Percentiles rank a stretch among this genome's conserved stretches.
Evolutionary conservation across 139 green algal genomes (phyloP).

Genomic region (Tetraselmis chui): DNA sequence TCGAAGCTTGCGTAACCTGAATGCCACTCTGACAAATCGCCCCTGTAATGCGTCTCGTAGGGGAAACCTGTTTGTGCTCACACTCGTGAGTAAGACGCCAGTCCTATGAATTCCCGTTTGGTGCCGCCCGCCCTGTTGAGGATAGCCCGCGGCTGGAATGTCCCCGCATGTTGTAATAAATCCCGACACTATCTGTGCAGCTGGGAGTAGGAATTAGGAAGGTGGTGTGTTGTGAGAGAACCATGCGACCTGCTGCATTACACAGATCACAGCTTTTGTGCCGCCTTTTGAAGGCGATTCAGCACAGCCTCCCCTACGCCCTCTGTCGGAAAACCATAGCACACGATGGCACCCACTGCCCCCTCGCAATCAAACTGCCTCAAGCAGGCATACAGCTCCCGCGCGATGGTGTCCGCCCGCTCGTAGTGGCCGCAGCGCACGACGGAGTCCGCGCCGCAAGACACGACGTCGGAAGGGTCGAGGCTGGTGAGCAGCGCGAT

Average conservation of each 20-base stretch:
- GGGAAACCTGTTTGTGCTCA: constrained; percentile 29
- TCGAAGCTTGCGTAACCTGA: no score
- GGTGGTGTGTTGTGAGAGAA: no score
- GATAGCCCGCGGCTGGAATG: no score
- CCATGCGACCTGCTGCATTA: no score
- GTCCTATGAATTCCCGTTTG: no score
- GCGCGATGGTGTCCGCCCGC: not conserved
- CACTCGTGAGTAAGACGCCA: not conserved
- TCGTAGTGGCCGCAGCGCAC: not conserved
- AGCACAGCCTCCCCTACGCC: not conserved
- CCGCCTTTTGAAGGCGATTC: not conserved
- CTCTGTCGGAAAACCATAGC: not conserved
- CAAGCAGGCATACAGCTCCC: not conserved
- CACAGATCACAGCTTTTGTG: no score
- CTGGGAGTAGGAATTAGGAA: no score
- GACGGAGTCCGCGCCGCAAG: not conserved
- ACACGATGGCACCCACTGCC: not conserved
- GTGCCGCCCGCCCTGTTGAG: no score
- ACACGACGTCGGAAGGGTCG: not conserved
- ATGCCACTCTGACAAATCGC: no score
- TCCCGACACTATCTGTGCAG: no score
- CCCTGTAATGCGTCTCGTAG: no score
- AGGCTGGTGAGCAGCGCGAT: not conserved
- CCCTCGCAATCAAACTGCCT: not conserved
- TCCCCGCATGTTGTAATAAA: no score